A percentile compares a stretch with the other conserved stretches of the same genome.
Conservation (phyloP, 805 yeast species). For the Clavispora vitiphila region DNA sequence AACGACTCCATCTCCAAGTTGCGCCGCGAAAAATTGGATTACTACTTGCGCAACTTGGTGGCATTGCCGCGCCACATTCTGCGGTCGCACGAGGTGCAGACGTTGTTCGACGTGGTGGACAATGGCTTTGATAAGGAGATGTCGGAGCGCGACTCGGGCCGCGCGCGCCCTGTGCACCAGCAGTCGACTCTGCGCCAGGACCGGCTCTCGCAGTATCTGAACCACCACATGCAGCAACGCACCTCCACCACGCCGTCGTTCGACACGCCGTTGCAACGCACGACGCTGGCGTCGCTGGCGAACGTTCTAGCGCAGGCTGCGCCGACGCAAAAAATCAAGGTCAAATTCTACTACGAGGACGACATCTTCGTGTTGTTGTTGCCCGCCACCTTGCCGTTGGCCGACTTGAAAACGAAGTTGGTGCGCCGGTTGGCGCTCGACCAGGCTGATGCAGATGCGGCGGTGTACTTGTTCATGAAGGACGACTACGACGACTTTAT, state of each 20-base stretch:
- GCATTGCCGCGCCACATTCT: conserved; percentile 75
- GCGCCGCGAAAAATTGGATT: conserved; percentile 50
- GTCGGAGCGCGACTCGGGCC: conserved; percentile 13
- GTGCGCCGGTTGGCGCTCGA: conserved; percentile 44
- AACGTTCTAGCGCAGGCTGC: conserved; percentile 12
- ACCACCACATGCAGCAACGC: conserved; percentile 19
- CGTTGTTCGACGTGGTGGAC: conserved; percentile 61
- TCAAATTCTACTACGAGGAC: conserved; percentile 73
- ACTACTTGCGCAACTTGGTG: conserved; percentile 52
- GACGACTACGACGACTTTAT: conserved; percentile 39
- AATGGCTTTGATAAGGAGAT: conserved; percentile 57
- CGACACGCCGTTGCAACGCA: conserved; percentile 15
- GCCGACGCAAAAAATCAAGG: conserved; percentile 43
- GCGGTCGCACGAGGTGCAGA: conserved; percentile 59
- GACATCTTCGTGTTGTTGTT: conserved; percentile 72
- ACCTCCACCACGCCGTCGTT: conserved; percentile 26
- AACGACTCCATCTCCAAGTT: conserved; percentile 63
- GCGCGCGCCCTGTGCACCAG: conserved; percentile 31
- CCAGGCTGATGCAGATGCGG: conserved; percentile 16
- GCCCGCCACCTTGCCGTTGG: conserved; percentile 42
- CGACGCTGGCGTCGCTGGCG: conserved; percentile 15
- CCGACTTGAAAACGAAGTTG: conserved; percentile 48
- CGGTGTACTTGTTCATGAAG: conserved; percentile 34
- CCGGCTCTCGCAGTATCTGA: conserved; percentile 47
- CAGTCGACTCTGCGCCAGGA: conserved; percentile 46